These are phyloP conservation scores for Phialemoniopsis sp. DNA, from an alignment of 2,329 filamentous ascomycete genomes.

Conservation along the genomic window DNA sequence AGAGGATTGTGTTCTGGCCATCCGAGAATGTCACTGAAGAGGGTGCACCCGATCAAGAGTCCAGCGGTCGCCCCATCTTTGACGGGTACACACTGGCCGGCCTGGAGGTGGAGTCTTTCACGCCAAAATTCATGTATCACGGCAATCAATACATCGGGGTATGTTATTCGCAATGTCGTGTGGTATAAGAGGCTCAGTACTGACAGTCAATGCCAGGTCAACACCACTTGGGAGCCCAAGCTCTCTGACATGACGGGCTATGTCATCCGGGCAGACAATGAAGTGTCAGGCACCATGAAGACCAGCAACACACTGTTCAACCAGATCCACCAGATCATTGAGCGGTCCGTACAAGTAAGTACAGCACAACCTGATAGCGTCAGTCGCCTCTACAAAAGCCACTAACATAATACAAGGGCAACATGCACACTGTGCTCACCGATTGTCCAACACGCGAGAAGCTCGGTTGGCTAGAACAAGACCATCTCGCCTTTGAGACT, in stretches of 20 bases:
- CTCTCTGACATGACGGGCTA: constrained; percentile 2
- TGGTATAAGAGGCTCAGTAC: too few relatives aligned
- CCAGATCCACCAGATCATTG: constrained; percentile 7
- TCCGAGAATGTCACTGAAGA: constrained; percentile 3
- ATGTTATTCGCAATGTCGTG: too few relatives aligned
- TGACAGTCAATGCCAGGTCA: too few relatives aligned
- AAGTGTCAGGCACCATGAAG: constrained; percentile 1
- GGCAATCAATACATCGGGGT: constrained; percentile 5
- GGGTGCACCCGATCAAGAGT: constrained; percentile 1
- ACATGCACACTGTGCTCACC: constrained; percentile 8
- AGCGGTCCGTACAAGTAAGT: constrained; percentile 4
- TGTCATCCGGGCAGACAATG: constrained; percentile 7
- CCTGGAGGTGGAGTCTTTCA: background rate
- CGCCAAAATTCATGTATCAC: constrained; percentile 6
- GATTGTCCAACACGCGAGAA: constrained; percentile 9
- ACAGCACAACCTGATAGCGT: too few relatives aligned
- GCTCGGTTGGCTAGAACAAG: constrained; percentile 10
- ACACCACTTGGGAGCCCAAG: constrained; percentile 7
- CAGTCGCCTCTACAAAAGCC: background rate
- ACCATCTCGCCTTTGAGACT: constrained; percentile 7
- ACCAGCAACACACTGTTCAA: constrained; percentile 5
- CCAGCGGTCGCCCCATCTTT: constrained; percentile 6
- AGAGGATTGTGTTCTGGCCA: constrained; percentile 5
- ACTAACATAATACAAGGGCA: constrained; percentile 2
- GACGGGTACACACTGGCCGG: constrained; percentile 7